Percentiles rank a stretch among this genome's conserved stretches.
phyloP scores from a whole-genome alignment of 139 green algal genomes.

The Chlorella sp. region DNA sequence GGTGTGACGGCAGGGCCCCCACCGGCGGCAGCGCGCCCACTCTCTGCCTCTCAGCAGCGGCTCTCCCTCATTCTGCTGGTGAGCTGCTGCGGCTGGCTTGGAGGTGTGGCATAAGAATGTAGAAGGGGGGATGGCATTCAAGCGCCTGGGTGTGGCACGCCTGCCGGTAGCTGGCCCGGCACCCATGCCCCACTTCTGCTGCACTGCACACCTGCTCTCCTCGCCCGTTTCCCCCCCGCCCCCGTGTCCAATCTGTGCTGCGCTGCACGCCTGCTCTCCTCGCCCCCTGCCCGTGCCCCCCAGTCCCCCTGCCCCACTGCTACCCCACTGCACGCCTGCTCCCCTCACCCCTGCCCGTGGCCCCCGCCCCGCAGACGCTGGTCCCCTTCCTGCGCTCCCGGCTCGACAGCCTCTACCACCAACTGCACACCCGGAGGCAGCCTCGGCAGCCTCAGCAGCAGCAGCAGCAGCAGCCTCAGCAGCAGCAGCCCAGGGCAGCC shows the following conservation, averaged over 20 bases:
- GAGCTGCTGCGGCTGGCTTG: background rate
- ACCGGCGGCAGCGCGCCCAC: background rate
- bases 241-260: background rate
- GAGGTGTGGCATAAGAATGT: background rate
- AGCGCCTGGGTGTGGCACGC: too few species aligned
- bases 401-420: constrained; percentile 60
- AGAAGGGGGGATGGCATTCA: background rate
- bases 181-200: background rate
- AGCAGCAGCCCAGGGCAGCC: background rate
- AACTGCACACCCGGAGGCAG: background rate
- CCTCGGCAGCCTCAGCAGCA: background rate
- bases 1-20: background rate
- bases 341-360: background rate
- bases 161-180: background rate
- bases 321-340: background rate
- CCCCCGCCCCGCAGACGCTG: constrained; percentile 55
- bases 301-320: background rate
- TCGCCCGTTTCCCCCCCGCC: too few species aligned
- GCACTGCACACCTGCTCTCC: too few species aligned
- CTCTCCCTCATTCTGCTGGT: constrained; percentile 54
- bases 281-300: background rate
- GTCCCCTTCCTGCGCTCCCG: constrained; percentile 79
- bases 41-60: constrained; percentile 17
- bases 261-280: too few species aligned
- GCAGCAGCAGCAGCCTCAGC: background rate